Conservation (phyloP, 73 alveolate species). For the Symbiodinium natans region DNA sequence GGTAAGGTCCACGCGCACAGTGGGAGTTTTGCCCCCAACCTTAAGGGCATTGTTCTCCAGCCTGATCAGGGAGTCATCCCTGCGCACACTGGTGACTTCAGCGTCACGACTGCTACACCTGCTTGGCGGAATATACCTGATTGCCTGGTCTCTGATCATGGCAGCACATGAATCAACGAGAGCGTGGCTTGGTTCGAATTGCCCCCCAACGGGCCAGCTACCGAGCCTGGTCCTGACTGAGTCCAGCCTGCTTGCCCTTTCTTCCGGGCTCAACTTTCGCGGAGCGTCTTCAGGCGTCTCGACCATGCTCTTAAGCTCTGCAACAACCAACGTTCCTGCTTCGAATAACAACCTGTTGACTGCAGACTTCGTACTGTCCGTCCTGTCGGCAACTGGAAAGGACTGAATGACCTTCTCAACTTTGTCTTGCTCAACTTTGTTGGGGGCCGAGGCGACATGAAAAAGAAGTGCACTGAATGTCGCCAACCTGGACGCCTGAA, state of each 20-base stretch:
- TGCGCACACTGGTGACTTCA: background rate
- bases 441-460: background rate
- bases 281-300: background rate
- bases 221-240: background rate
- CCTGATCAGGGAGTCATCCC: background rate
- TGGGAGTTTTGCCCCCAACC: background rate
- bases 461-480: background rate
- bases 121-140: background rate
- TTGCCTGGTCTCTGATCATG: background rate
- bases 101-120: background rate
- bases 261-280: background rate
- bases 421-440: background rate
- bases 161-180: background rate
- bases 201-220: background rate
- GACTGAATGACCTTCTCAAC: background rate
- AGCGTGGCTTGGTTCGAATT: background rate
- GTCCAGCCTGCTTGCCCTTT: background rate
- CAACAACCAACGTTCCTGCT: background rate
- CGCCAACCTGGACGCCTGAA: background rate
- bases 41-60: background rate
- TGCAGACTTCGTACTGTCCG: background rate
- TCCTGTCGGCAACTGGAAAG: background rate
- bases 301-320: background rate
- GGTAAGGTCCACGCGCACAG: background rate
- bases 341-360: background rate